phyloP scores from a whole-genome alignment of 2,329 filamentous ascomycete species.

The Penicillium brevicompactum region DNA sequence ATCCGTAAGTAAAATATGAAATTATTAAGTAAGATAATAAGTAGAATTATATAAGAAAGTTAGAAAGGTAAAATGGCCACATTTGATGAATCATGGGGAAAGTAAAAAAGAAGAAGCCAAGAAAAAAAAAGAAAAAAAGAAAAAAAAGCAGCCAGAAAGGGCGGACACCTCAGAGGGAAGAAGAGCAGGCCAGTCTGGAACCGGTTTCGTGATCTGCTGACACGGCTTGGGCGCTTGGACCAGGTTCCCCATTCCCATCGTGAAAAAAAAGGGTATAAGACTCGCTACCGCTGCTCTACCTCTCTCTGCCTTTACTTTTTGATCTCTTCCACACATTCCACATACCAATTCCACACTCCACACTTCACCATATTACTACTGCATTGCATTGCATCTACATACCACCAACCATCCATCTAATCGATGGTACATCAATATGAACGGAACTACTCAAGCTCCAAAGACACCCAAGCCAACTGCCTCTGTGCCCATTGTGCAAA shows the following conservation, averaged over 20 bases:
- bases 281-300: slow-evolving; percentile 1
- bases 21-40: too few species aligned
- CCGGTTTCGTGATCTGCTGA: slow-evolving; percentile 20
- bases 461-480: slow-evolving; percentile 23
- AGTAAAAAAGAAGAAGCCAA: neutral
- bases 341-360: neutral
- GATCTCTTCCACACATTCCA: neutral
- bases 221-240: slow-evolving; percentile 15
- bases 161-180: neutral
- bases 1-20: too few species aligned
- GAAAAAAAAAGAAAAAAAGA: neutral
- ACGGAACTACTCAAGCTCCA: slow-evolving; percentile 24
- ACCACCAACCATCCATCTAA: too few species aligned
- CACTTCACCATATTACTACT: too few species aligned
- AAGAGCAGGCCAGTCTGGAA: slow-evolving; percentile 3
- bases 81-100: slow-evolving; percentile 5
- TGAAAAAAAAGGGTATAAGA: slow-evolving; percentile 16
- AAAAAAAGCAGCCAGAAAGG: neutral
- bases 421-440: slow-evolving; percentile 18
- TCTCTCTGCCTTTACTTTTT: neutral
- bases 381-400: too few species aligned
- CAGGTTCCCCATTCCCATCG: slow-evolving; percentile 18
- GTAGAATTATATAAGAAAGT: neutral
- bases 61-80: neutral
- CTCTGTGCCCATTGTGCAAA: slow-evolving; percentile 28